Conservation (phyloP, 208 protist species). For the Wallacemonas sp. region DNA sequence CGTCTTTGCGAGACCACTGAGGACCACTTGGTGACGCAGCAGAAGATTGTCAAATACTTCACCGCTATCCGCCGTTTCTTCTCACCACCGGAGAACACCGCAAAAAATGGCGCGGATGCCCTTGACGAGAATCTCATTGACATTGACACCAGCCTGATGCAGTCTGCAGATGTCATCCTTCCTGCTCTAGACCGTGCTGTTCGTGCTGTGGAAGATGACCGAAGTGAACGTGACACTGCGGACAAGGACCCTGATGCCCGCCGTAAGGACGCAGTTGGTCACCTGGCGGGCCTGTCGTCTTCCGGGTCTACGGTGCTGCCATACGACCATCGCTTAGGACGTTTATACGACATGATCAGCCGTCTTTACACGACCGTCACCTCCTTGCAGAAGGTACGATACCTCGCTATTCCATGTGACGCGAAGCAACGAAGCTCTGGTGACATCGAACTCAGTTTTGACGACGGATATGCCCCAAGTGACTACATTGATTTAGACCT, state of each 20-base stretch:
- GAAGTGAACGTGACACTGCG: not conserved
- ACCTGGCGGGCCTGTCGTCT: not conserved
- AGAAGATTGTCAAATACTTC: slow-evolving; percentile 84
- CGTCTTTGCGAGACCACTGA: slow-evolving; percentile 73
- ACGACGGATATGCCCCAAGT: slow-evolving; percentile 14
- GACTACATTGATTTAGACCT: slow-evolving; percentile 69
- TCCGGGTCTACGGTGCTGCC: slow-evolving; percentile 26
- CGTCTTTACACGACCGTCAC: slow-evolving; percentile 63
- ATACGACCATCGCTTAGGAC: slow-evolving; percentile 66
- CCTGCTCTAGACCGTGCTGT: slow-evolving; percentile 65
- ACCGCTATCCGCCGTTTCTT: slow-evolving; percentile 73
- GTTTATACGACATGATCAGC: slow-evolving; percentile 62
- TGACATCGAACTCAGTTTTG: slow-evolving; percentile 59
- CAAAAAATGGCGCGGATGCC: not conserved
- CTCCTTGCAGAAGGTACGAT: slow-evolving; percentile 70
- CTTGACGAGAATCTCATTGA: slow-evolving; percentile 76
- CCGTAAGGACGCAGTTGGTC: slow-evolving; percentile 21
- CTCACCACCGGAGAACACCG: slow-evolving; percentile 9
- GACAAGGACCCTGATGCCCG: not conserved
- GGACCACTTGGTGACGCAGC: slow-evolving; percentile 81
- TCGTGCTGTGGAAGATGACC: not conserved
- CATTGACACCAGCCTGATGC: slow-evolving; percentile 75
- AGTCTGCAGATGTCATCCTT: slow-evolving; percentile 69
- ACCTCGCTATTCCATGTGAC: slow-evolving; percentile 58
- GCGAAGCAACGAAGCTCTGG: slow-evolving; percentile 32